A percentile compares a stretch with the other conserved stretches of the same genome.
phyloP scores from a whole-genome alignment of 2,329 filamentous ascomycete genomes.

The Xylariaceae sp. region DNA sequence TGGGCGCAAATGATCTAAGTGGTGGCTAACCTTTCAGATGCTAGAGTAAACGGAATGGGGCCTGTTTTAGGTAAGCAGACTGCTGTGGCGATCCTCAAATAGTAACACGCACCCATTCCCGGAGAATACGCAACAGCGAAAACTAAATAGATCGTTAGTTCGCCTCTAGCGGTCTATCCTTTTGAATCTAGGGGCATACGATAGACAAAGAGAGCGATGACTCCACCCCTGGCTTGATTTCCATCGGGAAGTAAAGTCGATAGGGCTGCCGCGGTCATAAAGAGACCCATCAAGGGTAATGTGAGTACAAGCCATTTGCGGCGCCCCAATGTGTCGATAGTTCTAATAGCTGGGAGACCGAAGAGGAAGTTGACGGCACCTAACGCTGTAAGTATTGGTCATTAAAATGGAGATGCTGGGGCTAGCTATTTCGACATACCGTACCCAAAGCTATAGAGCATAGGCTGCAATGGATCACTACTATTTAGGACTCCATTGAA shows the following conservation, averaged over 20 bases:
- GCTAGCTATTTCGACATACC: slow-evolving; percentile 24
- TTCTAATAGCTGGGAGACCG: slow-evolving; percentile 48
- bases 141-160: slow-evolving; percentile 31
- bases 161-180: not conserved
- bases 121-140: slow-evolving; percentile 52
- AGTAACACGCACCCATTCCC: slow-evolving; percentile 34
- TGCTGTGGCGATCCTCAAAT: not conserved
- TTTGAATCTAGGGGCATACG: slow-evolving; percentile 25
- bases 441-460: slow-evolving; percentile 43
- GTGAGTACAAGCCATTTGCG: slow-evolving; percentile 51
- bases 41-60: slow-evolving; percentile 57
- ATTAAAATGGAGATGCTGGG: not conserved
- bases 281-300: slow-evolving; percentile 50
- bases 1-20: not conserved
- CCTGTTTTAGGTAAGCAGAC: slow-evolving; percentile 38
- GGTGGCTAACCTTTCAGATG: slow-evolving; percentile 47
- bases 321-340: slow-evolving; percentile 49
- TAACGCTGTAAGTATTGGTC: slow-evolving; percentile 10
- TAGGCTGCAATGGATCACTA: slow-evolving; percentile 26
- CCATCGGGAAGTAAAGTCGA: slow-evolving; percentile 37
- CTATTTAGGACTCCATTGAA: slow-evolving; percentile 25
- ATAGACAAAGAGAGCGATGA: slow-evolving; percentile 47
- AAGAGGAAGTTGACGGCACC: slow-evolving; percentile 52
- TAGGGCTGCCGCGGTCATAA: slow-evolving; percentile 48
- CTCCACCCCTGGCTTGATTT: slow-evolving; percentile 30